Evolutionary conservation across 1,284 basidiomycete genomes (phyloP), one percentile per base, ranked within the genome.

Genomic region (Laetiporus sulphureus): DNA sequence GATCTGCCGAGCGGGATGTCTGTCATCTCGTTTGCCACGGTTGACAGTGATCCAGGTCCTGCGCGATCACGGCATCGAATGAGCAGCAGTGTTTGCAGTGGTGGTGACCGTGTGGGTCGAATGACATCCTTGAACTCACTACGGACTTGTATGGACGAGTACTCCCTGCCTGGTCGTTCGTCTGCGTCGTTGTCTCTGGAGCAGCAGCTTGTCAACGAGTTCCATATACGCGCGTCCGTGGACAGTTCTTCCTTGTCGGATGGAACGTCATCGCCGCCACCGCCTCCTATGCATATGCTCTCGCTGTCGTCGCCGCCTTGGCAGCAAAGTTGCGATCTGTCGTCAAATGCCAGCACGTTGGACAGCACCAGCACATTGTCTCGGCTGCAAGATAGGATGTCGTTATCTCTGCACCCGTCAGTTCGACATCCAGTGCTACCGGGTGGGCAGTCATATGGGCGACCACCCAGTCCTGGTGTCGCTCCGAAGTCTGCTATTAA

Each of bases 1-100:
- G 89, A 91, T 53, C 69, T 89, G 22, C 80, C 81, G 51, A 87
- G 83, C 52, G 68, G 83, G 40, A 72, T 84, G 67, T 86, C 84
- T 5, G 74, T 76, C 34, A 78, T 85, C 53, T 89, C 86, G 11
- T 85, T 84, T 55, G 75, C 79, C 22, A 86, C 87, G 2, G 79
- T 85, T 42, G 86, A 89, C 58, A 84, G 79, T 53, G 89, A 91
- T 61, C 88, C 90, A 37, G 87, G 90, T 2, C 87, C 87, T 7
- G 66, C 76, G 32, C 73, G 81, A 45, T 60, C 79, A 56, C 75
- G 77, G 53, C 71, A 71, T 60, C 71, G 76, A 52, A n/a, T n/a
- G n/a, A n/a, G n/a, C n/a, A 72, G 76, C 20, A 73, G 76, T 53
- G 54, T 77, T 41, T 76, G 25, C 18, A 36, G 36, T 47, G 73